Evolutionary conservation across 257 asterid species (phyloP).

Genomic region (Eucommia ulmoides): DNA sequence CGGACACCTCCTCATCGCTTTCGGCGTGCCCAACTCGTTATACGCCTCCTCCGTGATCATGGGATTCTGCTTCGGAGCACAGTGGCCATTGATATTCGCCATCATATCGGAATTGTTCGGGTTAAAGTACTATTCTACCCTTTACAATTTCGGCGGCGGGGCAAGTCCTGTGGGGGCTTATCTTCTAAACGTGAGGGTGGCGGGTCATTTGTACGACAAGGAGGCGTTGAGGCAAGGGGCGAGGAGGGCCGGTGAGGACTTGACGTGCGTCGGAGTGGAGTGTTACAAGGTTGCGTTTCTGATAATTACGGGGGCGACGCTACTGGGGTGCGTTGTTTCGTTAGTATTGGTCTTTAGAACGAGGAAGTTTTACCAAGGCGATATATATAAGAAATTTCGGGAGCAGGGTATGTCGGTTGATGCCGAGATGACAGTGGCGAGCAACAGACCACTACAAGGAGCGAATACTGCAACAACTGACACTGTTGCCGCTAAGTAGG

Average conservation of each 20-base stretch:
- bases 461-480: too few relatives aligned
- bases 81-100: constrained; percentile 38
- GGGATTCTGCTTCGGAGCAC: constrained; percentile 44
- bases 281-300: constrained; percentile 38
- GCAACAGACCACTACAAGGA: too few relatives aligned
- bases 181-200: constrained; percentile 33
- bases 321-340: constrained; percentile 26
- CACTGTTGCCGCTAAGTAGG: too few relatives aligned
- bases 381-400: constrained; percentile 51
- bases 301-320: constrained; percentile 29
- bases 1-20: constrained; percentile 36
- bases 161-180: constrained; percentile 49
- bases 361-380: constrained; percentile 36
- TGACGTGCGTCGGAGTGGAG: constrained; percentile 31
- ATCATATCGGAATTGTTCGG: constrained; percentile 40
- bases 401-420: too few relatives aligned
- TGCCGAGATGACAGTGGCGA: too few relatives aligned
- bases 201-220: constrained; percentile 41
- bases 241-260: constrained; percentile 25
- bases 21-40: constrained; percentile 30
- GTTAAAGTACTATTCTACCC: constrained; percentile 37
- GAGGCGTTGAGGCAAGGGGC: constrained; percentile 33
- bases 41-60: constrained; percentile 26
- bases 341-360: constrained; percentile 39
- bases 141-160: constrained; percentile 39